Evolutionary conservation across 768 basidiomycete genomes (phyloP).

Genomic region (Favolaschia claudopus): DNA sequence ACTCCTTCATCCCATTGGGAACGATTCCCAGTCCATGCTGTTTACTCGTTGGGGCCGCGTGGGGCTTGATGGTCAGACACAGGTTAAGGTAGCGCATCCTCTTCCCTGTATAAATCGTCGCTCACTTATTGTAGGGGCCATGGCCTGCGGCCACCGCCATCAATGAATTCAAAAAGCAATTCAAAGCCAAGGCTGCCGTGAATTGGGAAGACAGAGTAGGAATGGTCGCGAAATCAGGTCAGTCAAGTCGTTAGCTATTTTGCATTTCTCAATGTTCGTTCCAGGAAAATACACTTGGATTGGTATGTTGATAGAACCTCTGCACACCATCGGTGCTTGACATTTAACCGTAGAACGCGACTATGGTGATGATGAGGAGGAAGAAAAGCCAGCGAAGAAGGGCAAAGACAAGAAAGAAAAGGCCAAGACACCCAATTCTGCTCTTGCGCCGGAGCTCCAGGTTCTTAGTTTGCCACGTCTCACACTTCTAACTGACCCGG

Average conservation of each 20-base stretch:
- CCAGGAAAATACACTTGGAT: conserved; percentile 68
- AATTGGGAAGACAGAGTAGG: conserved; percentile 59
- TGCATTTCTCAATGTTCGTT: not conserved
- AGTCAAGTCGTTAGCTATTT: not conserved
- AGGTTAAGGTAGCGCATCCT: conserved; percentile 50
- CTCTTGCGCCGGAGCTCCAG: conserved; percentile 53
- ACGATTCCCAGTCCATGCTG: conserved; percentile 42
- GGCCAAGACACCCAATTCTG: conserved; percentile 51
- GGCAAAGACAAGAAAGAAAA: conserved; percentile 26
- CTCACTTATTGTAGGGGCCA: conserved; percentile 49
- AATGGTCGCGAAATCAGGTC: conserved; percentile 61
- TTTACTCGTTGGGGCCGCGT: conserved; percentile 71
- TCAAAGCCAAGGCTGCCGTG: conserved; percentile 58
- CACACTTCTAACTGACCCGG: not conserved
- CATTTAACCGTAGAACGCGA: conserved; percentile 49
- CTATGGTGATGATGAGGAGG: conserved; percentile 59
- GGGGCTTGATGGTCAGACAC: conserved; percentile 59
- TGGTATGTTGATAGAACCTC: conserved; percentile 42
- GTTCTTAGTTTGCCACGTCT: conserved; percentile 29
- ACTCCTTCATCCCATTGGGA: conserved; percentile 57
- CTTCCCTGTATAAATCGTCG: not conserved
- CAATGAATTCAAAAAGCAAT: conserved; percentile 66
- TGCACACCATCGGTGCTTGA: not conserved
- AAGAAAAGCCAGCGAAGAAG: conserved; percentile 32
- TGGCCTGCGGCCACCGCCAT: conserved; percentile 48